phyloP scores from a whole-genome alignment of 768 basidiomycete genomes.

The Polyporus arcularius region DNA sequence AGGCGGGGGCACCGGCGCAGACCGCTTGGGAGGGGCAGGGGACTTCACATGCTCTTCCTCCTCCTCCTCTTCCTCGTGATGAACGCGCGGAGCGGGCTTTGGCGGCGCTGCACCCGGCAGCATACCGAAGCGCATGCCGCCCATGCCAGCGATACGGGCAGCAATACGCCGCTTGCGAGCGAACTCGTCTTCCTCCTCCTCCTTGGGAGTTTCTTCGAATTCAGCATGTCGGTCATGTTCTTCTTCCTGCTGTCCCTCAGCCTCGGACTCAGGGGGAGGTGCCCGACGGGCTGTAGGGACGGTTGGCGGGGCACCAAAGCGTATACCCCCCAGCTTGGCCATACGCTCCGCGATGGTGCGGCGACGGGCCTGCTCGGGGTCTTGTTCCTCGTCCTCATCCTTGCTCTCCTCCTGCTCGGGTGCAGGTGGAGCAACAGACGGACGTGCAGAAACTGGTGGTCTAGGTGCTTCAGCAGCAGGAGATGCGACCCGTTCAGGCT shows the following conservation, averaged over 20 bases:
- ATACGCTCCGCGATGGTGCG: slow-evolving; percentile 90
- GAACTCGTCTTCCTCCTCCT: slow-evolving; percentile 64
- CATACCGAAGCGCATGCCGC: slow-evolving; percentile 61
- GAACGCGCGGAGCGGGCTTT: slow-evolving; percentile 27
- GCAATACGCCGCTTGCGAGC: slow-evolving; percentile 57
- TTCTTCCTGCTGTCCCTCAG: slow-evolving; percentile 16
- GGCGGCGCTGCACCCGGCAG: slow-evolving; percentile 34
- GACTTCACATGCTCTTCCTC: slow-evolving; percentile 8
- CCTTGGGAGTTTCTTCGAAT: slow-evolving; percentile 25
- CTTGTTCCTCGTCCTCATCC: slow-evolving; percentile 38
- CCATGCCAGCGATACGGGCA: slow-evolving; percentile 54
- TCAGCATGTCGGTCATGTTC: slow-evolving; percentile 30
- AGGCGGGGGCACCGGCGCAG: slow-evolving; percentile 19
- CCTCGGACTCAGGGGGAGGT: slow-evolving; percentile 28
- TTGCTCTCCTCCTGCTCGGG: slow-evolving; percentile 14
- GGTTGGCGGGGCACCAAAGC: slow-evolving; percentile 70
- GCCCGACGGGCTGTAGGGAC: slow-evolving; percentile 40
- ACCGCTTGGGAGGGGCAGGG: slow-evolving; percentile 21
- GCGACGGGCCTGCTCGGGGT: slow-evolving; percentile 48
- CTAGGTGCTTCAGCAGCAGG: background rate
- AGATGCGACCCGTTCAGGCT: background rate
- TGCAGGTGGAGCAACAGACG: background rate
- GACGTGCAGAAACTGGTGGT: background rate
- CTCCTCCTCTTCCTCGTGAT: slow-evolving; percentile 13
- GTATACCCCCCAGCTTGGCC: slow-evolving; percentile 88